Evolutionary conservation across 2,329 filamentous ascomycete species (phyloP).

Genomic region (Daldinia sp.): DNA sequence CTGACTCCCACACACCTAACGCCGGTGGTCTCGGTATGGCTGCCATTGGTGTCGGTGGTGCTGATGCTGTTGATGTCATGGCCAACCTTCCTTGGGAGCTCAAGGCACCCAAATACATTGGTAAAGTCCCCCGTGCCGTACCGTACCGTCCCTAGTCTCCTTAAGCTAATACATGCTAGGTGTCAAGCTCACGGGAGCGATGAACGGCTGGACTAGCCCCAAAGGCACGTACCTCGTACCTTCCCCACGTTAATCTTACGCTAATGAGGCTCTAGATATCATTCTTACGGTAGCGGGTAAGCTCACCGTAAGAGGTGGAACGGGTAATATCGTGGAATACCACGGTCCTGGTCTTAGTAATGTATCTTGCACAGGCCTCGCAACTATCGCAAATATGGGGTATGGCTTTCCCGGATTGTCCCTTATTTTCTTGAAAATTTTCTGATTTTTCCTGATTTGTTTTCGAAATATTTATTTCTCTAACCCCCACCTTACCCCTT

Average conservation of each 20-base stretch:
- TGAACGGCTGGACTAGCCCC: slow-evolving; percentile 91
- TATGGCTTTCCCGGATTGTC: neutral
- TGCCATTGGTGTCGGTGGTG: slow-evolving; percentile 96
- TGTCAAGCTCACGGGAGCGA: slow-evolving; percentile 88
- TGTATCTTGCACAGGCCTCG: slow-evolving; percentile 87
- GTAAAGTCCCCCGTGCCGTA: slow-evolving; percentile 46
- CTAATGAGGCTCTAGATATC: slow-evolving; percentile 68
- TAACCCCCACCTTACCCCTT: neutral
- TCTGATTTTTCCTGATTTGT: neutral
- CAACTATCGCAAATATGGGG: slow-evolving; percentile 76
- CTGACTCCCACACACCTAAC: slow-evolving; percentile 97
- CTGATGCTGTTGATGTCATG: slow-evolving; percentile 98
- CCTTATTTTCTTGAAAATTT: neutral
- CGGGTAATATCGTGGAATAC: slow-evolving; percentile 88
- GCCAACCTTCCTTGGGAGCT: slow-evolving; percentile 80
- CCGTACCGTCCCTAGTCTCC: too few species aligned
- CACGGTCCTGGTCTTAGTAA: slow-evolving; percentile 74
- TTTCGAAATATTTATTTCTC: neutral
- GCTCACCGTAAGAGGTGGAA: slow-evolving; percentile 97
- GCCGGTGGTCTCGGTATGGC: slow-evolving; percentile 94
- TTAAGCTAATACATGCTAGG: neutral
- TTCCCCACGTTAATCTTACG: neutral
- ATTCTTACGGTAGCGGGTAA: slow-evolving; percentile 98
- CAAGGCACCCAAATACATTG: slow-evolving; percentile 96
- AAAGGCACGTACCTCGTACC: slow-evolving; percentile 71